Base-by-base conservation (phyloP, 179 eudicot species). In the Beta corolliflora region DNA sequence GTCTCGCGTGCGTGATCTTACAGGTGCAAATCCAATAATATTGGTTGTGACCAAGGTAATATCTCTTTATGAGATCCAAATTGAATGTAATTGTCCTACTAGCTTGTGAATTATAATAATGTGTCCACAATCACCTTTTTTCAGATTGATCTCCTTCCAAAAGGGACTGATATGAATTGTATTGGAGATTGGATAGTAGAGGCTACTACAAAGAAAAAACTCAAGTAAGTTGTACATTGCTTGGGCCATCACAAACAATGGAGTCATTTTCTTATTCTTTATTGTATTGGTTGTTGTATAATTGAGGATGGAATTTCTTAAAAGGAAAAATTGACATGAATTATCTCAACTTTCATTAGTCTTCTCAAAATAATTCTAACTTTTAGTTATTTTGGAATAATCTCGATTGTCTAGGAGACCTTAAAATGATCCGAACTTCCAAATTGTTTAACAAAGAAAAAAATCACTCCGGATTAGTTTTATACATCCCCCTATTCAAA, bases 71-170 rank as follows among this genome's bases (percentile, higher is more conserved):
- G 72, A 59, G 71, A 61, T 73, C 29, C 11, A 31, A 15, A 55
- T 8, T 55, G 36, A 73, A 21, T 73, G 15, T 15, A 36, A 6
- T 55, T 66, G 9, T 18, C 45, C 53, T 68, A 16, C 77, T 44
- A 81, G 65, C 77, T 60, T 83, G 9, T 83, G 56, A 77, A 60
- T 77, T 58, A 41, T 59, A 55, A 48, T 48, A 48, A 48, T 48
- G 52, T 9, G 52, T 72, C 71, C 72, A 58, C 58, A 58, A 55
- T 53, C 23, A 31, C 45, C 64, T 81, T 56, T 53, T 5, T 85
- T 56, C 88, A 95, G 99, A 92, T 95, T 81, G 99, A 95, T 90
- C 99, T 95, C 87, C 98, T 95, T 89, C 99, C 99, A 8, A 95
- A 94, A 89, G 99, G 93, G 73, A 94, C 99, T 16, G 96, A 95